phyloP scores from a whole-genome alignment of 2,329 filamentous ascomycete genomes.

The Fusarium clavum region DNA sequence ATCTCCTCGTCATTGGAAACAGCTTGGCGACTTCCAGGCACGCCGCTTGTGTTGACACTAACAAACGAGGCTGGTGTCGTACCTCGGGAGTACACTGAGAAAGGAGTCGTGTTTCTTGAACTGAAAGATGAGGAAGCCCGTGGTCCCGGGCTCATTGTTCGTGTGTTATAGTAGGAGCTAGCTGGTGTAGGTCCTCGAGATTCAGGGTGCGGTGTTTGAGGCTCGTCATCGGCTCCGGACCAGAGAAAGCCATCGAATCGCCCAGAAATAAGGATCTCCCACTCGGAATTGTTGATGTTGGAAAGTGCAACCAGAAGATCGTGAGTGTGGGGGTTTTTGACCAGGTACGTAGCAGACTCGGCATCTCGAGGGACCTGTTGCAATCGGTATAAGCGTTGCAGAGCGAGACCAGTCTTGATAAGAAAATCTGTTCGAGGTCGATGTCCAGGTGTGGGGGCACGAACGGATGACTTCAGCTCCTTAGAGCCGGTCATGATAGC shows the following conservation, averaged over 20 bases:
- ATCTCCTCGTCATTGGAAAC: constrained; percentile 95
- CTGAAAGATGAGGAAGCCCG: constrained; percentile 57
- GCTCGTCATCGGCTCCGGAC: constrained; percentile 82
- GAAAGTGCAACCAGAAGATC: constrained; percentile 87
- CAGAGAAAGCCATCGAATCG: constrained; percentile 96
- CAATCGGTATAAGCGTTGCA: constrained; percentile 88
- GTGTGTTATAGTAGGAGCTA: constrained; percentile 57
- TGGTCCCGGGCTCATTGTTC: constrained; percentile 55
- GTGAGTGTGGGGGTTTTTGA: constrained; percentile 85
- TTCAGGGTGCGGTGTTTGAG: constrained; percentile 55
- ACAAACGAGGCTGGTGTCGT: constrained; percentile 70
- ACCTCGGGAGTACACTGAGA: constrained; percentile 64
- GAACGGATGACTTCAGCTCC: constrained; percentile 66
- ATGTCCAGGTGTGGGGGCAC: constrained; percentile 76
- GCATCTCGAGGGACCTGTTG: constrained; percentile 80
- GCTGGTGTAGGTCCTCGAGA: constrained; percentile 68
- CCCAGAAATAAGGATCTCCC: constrained; percentile 94
- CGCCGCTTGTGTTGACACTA: constrained; percentile 64
- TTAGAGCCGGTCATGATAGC: constrained; percentile 75
- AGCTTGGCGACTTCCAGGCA: constrained; percentile 61
- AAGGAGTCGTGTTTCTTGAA: constrained; percentile 61
- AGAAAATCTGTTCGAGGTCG: constrained; percentile 78
- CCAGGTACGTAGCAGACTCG: constrained; percentile 85
- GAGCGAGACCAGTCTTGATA: constrained; percentile 77
- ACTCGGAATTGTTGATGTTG: constrained; percentile 91